Base-by-base conservation (phyloP, 768 basidiomycete genomes). In the Termitomyces sp. region DNA sequence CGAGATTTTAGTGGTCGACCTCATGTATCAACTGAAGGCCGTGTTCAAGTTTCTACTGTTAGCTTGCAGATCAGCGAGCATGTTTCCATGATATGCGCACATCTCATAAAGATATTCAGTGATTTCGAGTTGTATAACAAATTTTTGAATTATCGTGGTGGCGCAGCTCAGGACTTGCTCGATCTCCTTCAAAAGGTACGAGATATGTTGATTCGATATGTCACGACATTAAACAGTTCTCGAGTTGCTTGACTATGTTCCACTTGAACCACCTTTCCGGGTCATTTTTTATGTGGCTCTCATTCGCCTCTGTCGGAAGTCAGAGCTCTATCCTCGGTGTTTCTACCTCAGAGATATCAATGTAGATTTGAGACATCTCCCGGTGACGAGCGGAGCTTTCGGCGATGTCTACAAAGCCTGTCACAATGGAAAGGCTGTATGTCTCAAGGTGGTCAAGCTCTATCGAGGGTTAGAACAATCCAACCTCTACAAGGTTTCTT, bases 361-460 rank as follows among this genome's bases (percentile, higher is more conserved):
- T 16, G 51, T 40, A 10, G 48, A 51, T 0, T 55, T 57, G n/a
- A n/a, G n/a, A 5, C n/a, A n/a, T 55, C 53, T 16, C 51, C 59
- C 1, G 56, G 61, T 10, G 57, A 63, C 9, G 56, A 56, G 6
- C n/a, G 71, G 71, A 13, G 56, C 62, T 8, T 72, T 69, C 48
- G 64, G 67, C 8, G 71, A 70, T 16, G 63, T 72, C 6, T 66
- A 67, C 61, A 67, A 60, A 61, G 70, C 66, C 0, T 10, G 42
- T 4, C 64, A 62, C 27, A 50, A 45, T 2, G 61, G 55, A 6
- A 53, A 59, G n/a, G 14, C 56, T 4, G 68, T 71, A 9, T 69
- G 66, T 57, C 32, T 69, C 39, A 71, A 71, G 50, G 52, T 69
- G 3, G 57, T 72, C 37, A 65, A 62, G 30, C 48, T 67, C 32